A percentile compares a stretch with the other conserved stretches of the same genome.
These are phyloP conservation scores for Nakazawaea ambrosiae DNA, from an alignment of 805 yeast genomes.

Conservation along the genomic window DNA sequence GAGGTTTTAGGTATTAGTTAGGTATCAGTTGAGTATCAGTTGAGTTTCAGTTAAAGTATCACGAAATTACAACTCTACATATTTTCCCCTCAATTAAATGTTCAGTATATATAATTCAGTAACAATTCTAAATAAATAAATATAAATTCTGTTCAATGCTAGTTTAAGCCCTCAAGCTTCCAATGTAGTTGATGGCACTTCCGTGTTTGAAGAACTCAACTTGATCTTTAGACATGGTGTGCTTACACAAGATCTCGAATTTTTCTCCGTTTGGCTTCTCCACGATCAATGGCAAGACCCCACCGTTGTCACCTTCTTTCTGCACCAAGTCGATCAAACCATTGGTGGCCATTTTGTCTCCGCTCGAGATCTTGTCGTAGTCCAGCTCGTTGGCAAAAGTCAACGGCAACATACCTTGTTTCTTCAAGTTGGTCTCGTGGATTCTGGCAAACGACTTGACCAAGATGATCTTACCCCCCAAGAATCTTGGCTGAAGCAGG, in stretches of 20 bases:
- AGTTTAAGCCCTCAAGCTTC: slow-evolving; percentile 22
- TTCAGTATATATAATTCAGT: too few species aligned
- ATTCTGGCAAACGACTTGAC: slow-evolving; percentile 97
- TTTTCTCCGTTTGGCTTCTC: slow-evolving; percentile 67
- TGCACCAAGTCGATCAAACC: slow-evolving; percentile 70
- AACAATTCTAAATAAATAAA: not conserved
- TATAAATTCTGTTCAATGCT: too few species aligned
- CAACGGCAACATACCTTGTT: slow-evolving; percentile 95
- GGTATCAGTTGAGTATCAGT: too few species aligned
- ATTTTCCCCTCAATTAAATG: too few species aligned
- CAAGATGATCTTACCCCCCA: slow-evolving; percentile 83
- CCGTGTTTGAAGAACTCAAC: slow-evolving; percentile 95
- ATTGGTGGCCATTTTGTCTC: slow-evolving; percentile 72
- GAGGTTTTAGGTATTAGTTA: too few species aligned
- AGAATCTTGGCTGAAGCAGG: slow-evolving; percentile 88
- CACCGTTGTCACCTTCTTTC: slow-evolving; percentile 85
- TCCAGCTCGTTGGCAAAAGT: slow-evolving; percentile 88
- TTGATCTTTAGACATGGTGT: slow-evolving; percentile 97
- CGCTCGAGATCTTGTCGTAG: slow-evolving; percentile 71
- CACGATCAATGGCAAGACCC: slow-evolving; percentile 61
- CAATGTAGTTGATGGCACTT: slow-evolving; percentile 87
- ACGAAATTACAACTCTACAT: too few species aligned
- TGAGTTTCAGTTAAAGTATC: too few species aligned
- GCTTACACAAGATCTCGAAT: slow-evolving; percentile 71
- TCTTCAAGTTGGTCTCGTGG: slow-evolving; percentile 95